Evolutionary conservation across 768 basidiomycete species (phyloP), one percentile per base, ranked within the genome.

Genomic region (Holtermanniella nyarrowii): DNA sequence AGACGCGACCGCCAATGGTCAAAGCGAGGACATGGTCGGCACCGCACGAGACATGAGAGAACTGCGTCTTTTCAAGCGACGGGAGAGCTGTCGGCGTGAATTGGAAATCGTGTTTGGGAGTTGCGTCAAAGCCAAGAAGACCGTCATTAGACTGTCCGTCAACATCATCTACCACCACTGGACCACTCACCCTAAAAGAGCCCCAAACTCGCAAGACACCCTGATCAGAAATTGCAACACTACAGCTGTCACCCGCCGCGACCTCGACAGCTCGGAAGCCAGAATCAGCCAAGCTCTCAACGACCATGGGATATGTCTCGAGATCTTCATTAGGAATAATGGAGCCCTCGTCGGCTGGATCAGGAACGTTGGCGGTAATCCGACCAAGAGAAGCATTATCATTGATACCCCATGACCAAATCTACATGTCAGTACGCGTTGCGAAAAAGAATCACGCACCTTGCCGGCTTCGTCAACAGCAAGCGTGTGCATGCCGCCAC

Each of bases 171-270:
- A n/a, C n/a, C 5, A 24, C 4, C 4, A 26, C 46, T 1, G 10
- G 21, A 7, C 26, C 4, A 64, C 74, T 50, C 72, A 95, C 91
- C 20, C 88, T 79, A 77, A 95, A 96, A 41, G 84, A 83, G 25
- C 80, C 82, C 91, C 91, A 96, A 21, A 84, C 86, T 52, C 85
- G 78, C 45, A 96, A 73, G 53, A 86, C 83, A 44, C 91, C 91
- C 46, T 83, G 74, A 42, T 78, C 76, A 51, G 83, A 84, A 55
- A 95, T 76, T 20, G 88, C 89, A 25, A 88, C 85, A 58, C 84
- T 85, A 57, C 90, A 83, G 56, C 82, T 87, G 63, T 95, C 91
- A 5, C 91, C 89, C 21, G 87, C 83, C 39, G 82, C 82, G 54
- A 89, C 77, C 52, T 79, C 77, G 3, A 89, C 86, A 0, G 88